A percentile compares a stretch with the other conserved stretches of the same genome.
These are phyloP conservation scores for Erythrobasidium yunnanense DNA, from an alignment of 768 basidiomycete genomes.

Conservation along the genomic window DNA sequence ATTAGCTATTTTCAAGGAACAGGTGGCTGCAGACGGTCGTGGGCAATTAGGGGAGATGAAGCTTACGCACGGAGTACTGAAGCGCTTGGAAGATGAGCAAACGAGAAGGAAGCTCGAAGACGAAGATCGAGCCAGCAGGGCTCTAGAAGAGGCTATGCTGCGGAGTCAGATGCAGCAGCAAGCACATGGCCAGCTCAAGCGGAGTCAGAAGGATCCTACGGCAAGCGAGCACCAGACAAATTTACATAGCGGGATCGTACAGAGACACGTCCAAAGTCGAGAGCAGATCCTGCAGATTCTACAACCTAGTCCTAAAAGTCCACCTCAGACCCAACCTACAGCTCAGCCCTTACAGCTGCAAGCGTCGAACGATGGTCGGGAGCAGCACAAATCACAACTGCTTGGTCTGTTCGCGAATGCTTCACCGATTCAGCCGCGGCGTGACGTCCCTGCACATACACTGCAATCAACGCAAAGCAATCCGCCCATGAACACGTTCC, in stretches of 20 bases:
- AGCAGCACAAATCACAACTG: not conserved
- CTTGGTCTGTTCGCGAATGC: not conserved
- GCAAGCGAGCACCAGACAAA: too few relatives aligned
- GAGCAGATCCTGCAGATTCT: not conserved
- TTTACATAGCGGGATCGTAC: not conserved
- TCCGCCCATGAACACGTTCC: too few relatives aligned
- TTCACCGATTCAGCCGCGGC: too few relatives aligned
- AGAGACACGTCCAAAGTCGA: not conserved
- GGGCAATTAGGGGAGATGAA: not conserved
- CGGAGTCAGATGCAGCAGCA: not conserved
- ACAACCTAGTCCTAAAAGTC: not conserved
- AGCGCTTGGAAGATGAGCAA: not conserved
- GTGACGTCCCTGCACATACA: too few relatives aligned
- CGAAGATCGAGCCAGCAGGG: not conserved
- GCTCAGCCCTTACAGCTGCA: not conserved
- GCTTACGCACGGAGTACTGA: not conserved
- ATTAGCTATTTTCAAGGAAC: not conserved
- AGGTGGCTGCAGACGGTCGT: not conserved
- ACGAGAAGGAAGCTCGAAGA: not conserved
- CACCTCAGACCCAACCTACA: not conserved
- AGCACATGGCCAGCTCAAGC: not conserved
- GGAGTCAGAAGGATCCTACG: too few relatives aligned
- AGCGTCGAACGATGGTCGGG: not conserved
- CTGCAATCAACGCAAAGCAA: too few relatives aligned
- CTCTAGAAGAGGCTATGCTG: not conserved